These are phyloP conservation scores for Saccharomycopsis crataegensis DNA, from an alignment of 1,139 yeast genomes.

Conservation along the genomic window DNA sequence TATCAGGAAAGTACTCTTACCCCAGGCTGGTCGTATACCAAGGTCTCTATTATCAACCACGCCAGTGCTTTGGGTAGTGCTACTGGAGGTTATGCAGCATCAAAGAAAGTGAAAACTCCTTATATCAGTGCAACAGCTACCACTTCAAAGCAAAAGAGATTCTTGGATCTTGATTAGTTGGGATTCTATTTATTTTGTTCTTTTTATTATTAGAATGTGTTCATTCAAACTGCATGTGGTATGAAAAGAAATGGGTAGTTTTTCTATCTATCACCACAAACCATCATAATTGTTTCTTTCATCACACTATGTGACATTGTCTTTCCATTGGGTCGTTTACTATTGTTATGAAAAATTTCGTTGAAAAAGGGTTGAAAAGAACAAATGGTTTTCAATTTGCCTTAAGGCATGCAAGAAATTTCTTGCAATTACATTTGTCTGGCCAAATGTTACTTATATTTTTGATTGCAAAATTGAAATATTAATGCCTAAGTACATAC, in stretches of 20 bases:
- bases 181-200: neutral
- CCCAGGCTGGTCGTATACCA: conserved; percentile 75
- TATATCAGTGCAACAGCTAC: neutral
- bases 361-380: neutral
- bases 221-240: neutral
- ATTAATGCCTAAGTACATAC: no score
- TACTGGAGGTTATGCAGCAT: conserved; percentile 32
- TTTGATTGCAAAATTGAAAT: no score
- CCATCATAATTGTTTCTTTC: neutral
- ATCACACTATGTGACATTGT: neutral
- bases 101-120: neutral
- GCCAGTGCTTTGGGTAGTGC: conserved; percentile 68
- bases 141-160: conserved; percentile 11
- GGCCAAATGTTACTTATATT: no score
- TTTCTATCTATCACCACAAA: neutral
- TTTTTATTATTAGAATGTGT: neutral
- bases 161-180: conserved; percentile 13
- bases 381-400: no score
- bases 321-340: neutral
- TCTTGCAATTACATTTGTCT: no score
- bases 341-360: neutral
- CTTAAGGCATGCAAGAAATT: no score
- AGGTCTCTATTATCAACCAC: conserved; percentile 54
- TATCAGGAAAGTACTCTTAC: conserved; percentile 57
- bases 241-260: neutral